Base-by-base conservation (phyloP, 371 early-diverging fungal genomes). In the Gilbertella persicaria region DNA sequence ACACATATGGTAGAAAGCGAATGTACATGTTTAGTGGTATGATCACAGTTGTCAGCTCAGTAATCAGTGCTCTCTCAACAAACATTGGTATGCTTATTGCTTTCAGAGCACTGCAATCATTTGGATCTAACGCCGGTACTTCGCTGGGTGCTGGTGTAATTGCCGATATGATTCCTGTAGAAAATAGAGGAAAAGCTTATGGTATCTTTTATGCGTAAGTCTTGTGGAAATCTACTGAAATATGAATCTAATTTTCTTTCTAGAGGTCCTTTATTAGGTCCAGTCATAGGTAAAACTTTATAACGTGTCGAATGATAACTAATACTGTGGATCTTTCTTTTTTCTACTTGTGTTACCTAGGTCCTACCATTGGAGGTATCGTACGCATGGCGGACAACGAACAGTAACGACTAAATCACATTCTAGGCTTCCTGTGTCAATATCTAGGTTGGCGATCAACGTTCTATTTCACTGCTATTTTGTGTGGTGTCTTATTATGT, bases 71-170 rank as follows among this genome's bases (percentile, higher is more conserved):
- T 5, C 49, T 80, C 8, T 72, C 88, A 2, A 65, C 53, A 0
- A 78, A 55, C 20, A 71, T 86, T 19, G 64, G 66, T 1, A 55
- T 82, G 46, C 64, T 91, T 13, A 73, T 86, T 23, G 64, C 72
- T 2, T 84, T 87, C 38, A 85, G 91, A 0, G 65, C 80, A 6
- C 49, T 91, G 17, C 91, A 91, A 62, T 68, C 87, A 7, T 68
- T 73, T 40, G 89, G 89, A 1, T 58, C 85, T 0, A 82, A 83
- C 25, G 85, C 87, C 9, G 84, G 82, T 17, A 67, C 80, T 35
- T 71, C 83, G 8, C 67, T 89, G 40, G 66, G 66, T n/a, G 66
- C 66, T 26, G 67, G 66, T 47, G 71, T 71, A 12, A 71, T 71
- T 45, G 64, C 71, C n/a, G 71, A 71, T 48, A 64, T 57, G 3